Percentiles rank a stretch among this genome's conserved stretches.
These are phyloP conservation scores for Globisporangium sylvaticum DNA, from an alignment of 352 stramenopile genomes.

Conservation along the genomic window DNA sequence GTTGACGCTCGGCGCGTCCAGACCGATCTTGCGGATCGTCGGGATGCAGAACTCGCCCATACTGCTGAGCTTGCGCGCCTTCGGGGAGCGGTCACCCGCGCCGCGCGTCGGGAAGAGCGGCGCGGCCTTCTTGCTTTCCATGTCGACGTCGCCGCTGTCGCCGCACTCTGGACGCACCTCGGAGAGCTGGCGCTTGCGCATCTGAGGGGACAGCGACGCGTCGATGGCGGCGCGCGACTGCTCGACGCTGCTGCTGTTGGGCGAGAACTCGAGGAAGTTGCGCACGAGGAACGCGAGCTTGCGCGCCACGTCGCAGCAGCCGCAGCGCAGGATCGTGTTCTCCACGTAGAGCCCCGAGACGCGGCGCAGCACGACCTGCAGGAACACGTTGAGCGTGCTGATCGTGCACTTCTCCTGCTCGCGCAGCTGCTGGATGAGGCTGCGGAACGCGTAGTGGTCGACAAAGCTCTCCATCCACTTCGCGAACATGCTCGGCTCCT, in stretches of 20 bases:
- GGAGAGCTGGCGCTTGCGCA: constrained; percentile 52
- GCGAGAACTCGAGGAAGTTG: constrained; percentile 58
- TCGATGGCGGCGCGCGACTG: not conserved
- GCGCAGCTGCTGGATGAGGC: constrained; percentile 51
- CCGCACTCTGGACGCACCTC: constrained; percentile 46
- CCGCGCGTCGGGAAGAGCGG: constrained; percentile 33
- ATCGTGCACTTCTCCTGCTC: constrained; percentile 68
- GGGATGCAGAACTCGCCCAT: constrained; percentile 42
- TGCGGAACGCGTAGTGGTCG: constrained; percentile 69
- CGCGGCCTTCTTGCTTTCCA: not conserved
- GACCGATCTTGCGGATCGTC: constrained; percentile 34
- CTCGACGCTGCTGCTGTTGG: constrained; percentile 10
- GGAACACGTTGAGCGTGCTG: constrained; percentile 67
- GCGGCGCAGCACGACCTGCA: constrained; percentile 65
- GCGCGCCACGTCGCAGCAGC: constrained; percentile 45
- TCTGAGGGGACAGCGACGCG: constrained; percentile 10
- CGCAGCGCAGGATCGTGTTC: constrained; percentile 46
- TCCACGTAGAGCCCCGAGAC: constrained; percentile 58
- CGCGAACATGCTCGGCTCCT: constrained; percentile 41
- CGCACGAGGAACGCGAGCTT: constrained; percentile 57
- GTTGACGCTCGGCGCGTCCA: constrained; percentile 15
- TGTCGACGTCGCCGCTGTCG: constrained; percentile 15
- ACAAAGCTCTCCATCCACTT: constrained; percentile 78
- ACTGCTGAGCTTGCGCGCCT: constrained; percentile 60
- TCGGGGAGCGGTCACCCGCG: constrained; percentile 28